A percentile compares a stretch with the other conserved stretches of the same genome.
Evolutionary conservation across 305 asterid genomes (phyloP).

Genomic region (Solanum hybrid): DNA sequence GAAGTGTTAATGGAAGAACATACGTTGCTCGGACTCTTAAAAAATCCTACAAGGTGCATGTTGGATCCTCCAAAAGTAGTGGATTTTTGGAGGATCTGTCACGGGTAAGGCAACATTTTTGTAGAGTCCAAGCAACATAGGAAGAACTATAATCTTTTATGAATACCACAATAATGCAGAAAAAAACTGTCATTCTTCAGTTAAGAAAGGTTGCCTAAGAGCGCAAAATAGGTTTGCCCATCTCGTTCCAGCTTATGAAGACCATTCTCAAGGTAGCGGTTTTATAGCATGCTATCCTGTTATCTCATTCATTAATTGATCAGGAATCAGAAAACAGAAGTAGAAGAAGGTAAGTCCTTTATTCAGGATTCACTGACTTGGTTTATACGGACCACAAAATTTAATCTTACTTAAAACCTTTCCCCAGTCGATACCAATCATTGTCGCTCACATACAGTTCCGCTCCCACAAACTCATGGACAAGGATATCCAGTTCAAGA

Average conservation of each 20-base stretch:
- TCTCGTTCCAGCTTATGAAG: neutral
- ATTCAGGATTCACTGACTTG: neutral
- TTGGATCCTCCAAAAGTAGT: neutral
- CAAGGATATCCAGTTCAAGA: neutral
- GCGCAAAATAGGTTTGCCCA: neutral
- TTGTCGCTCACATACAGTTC: neutral
- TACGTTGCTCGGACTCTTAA: neutral
- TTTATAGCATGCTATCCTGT: neutral
- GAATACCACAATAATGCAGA: neutral
- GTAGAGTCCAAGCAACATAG: neutral
- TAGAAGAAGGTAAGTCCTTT: neutral
- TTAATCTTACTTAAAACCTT: neutral
- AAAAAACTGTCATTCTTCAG: neutral
- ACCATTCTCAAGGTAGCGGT: neutral
- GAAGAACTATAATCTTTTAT: neutral
- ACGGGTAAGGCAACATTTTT: neutral
- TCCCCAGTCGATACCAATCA: neutral
- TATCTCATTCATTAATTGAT: neutral
- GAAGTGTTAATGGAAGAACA: neutral
- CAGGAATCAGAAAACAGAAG: neutral
- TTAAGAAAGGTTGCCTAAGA: neutral
- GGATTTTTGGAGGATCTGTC: neutral
- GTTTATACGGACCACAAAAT: neutral
- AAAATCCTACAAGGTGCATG: neutral
- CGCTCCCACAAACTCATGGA: neutral